Evolutionary conservation across 2,329 filamentous ascomycete genomes (phyloP).

Genomic region (Thelonectria blattea): DNA sequence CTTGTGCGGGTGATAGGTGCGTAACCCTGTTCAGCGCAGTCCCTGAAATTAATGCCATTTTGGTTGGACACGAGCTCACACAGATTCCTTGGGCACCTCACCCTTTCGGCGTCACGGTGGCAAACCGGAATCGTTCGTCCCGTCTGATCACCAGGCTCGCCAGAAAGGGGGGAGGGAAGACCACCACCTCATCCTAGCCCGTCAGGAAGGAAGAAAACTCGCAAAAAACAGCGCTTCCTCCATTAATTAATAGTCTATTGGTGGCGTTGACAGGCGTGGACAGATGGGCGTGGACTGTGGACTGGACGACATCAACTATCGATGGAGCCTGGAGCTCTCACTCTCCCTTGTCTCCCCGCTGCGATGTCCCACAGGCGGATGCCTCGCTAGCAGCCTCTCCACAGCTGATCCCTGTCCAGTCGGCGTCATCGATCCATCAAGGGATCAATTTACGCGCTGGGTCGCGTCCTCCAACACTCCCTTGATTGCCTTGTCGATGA

Average conservation of each 20-base stretch:
- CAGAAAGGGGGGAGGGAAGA: too few species aligned
- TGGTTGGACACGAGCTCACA: neutral
- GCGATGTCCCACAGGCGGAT: conserved; percentile 9
- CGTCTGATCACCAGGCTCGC: neutral
- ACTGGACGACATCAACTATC: too few species aligned
- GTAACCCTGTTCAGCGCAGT: conserved; percentile 2
- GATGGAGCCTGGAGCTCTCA: neutral
- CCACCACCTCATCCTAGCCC: too few species aligned
- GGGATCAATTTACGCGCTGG: conserved; percentile 21
- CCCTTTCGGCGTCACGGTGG: neutral
- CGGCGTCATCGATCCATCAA: conserved; percentile 22
- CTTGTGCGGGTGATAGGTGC: neutral
- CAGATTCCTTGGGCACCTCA: neutral
- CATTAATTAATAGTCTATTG: too few species aligned
- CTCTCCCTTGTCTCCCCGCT: conserved; percentile 12
- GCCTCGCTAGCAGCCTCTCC: conserved; percentile 5
- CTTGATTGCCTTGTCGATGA: conserved; percentile 1
- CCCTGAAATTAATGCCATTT: neutral
- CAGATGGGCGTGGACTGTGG: too few species aligned
- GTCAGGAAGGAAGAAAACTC: too few species aligned
- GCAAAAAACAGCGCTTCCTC: too few species aligned
- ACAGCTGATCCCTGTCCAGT: conserved; percentile 17
- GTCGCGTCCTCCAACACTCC: conserved; percentile 7
- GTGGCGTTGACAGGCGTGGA: too few species aligned
- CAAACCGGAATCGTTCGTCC: neutral